These are phyloP conservation scores for Termitomyces sp. DNA, from an alignment of 768 basidiomycete genomes.

Conservation along the genomic window DNA sequence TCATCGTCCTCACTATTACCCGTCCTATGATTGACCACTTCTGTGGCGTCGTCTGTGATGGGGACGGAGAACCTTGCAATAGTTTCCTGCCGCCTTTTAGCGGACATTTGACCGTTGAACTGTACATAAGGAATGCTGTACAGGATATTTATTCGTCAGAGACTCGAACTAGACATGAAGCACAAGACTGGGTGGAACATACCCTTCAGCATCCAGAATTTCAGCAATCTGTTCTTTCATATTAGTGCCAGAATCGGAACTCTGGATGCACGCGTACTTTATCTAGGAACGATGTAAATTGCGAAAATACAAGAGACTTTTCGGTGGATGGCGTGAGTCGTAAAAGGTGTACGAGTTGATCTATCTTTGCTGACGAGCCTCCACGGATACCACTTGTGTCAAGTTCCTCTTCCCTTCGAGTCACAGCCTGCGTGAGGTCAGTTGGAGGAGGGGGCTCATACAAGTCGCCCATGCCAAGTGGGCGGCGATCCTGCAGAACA, in stretches of 20 bases:
- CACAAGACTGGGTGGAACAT: slow-evolving; percentile 10
- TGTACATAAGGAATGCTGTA: slow-evolving; percentile 68
- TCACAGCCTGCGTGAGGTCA: slow-evolving; percentile 60
- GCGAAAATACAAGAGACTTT: slow-evolving; percentile 86
- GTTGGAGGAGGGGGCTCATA: slow-evolving; percentile 60
- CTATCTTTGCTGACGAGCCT: slow-evolving; percentile 80
- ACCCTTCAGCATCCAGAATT: slow-evolving; percentile 62
- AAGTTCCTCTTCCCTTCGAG: slow-evolving; percentile 33
- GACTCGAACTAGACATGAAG: too few species aligned
- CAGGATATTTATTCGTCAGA: background rate
- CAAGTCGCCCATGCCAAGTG: slow-evolving; percentile 47
- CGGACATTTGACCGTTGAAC: slow-evolving; percentile 87
- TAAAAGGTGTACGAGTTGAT: slow-evolving; percentile 72
- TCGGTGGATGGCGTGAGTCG: slow-evolving; percentile 60
- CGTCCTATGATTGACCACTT: slow-evolving; percentile 7
- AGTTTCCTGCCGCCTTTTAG: slow-evolving; percentile 69
- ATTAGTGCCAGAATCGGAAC: background rate
- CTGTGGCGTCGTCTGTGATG: slow-evolving; percentile 26
- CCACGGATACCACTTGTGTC: slow-evolving; percentile 33
- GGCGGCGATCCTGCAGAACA: slow-evolving; percentile 60
- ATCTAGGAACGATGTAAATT: slow-evolving; percentile 83
- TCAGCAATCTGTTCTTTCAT: slow-evolving; percentile 54
- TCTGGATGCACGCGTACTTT: slow-evolving; percentile 39
- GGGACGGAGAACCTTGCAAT: slow-evolving; percentile 73
- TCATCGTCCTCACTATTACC: slow-evolving; percentile 33